Conservation (phyloP, 805 yeast species). For the Candida palmyrensis region DNA sequence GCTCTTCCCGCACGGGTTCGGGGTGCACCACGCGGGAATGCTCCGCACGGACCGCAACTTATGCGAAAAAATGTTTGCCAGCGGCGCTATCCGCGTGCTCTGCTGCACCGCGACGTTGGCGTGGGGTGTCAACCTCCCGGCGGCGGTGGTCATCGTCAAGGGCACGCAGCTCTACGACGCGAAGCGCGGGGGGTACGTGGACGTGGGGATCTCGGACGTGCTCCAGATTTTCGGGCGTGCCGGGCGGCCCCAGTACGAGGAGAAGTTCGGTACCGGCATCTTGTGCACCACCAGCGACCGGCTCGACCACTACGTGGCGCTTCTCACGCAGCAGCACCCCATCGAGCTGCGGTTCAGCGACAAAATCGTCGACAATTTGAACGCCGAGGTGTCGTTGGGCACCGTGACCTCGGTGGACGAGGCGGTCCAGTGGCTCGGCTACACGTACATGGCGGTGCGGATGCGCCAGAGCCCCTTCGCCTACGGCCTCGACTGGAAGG, state of each 20-base stretch:
- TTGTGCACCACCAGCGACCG: constrained; percentile 78
- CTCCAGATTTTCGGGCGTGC: constrained; percentile 99
- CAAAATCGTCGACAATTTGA: constrained; percentile 83
- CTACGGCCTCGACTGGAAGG: constrained; percentile 88
- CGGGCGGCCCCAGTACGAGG: constrained; percentile 91
- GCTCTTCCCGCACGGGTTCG: constrained; percentile 76
- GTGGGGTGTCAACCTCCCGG: constrained; percentile 99
- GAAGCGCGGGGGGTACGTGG: constrained; percentile 90
- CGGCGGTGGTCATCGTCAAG: constrained; percentile 93
- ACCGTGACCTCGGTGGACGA: constrained; percentile 93
- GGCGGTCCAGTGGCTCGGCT: constrained; percentile 97
- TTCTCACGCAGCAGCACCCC: constrained; percentile 91
- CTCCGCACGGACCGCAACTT: constrained; percentile 82
- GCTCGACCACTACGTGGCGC: constrained; percentile 81
- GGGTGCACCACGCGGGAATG: constrained; percentile 98
- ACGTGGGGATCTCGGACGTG: constrained; percentile 92
- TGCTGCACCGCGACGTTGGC: constrained; percentile 98
- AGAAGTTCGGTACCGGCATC: constrained; percentile 87
- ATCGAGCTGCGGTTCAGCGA: constrained; percentile 80
- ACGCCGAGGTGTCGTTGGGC: constrained; percentile 95
- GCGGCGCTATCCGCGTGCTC: constrained; percentile 82
- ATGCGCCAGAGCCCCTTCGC: constrained; percentile 93
- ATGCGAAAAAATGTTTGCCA: constrained; percentile 80
- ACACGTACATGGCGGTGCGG: constrained; percentile 88
- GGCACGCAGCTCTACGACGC: constrained; percentile 97